Evolutionary conservation across 2,329 filamentous ascomycete genomes (phyloP).

Genomic region (Sclerotinia borealis): DNA sequence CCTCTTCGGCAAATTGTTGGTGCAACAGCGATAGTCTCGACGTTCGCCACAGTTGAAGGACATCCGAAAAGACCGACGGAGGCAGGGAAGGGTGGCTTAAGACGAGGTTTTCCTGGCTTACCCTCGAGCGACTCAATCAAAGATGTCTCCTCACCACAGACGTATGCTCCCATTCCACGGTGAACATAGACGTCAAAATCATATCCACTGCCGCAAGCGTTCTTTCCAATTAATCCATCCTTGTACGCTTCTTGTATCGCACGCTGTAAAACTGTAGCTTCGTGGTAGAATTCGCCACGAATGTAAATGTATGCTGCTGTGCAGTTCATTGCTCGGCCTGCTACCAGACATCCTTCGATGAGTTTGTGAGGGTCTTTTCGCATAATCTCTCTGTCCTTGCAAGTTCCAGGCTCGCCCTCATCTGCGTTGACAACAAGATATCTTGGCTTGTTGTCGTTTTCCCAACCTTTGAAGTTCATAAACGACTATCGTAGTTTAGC

Average conservation of each 20-base stretch:
- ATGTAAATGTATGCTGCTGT: constrained; percentile 99
- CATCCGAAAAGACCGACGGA: constrained; percentile 97
- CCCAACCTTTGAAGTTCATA: constrained; percentile 99
- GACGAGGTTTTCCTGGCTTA: constrained; percentile 95
- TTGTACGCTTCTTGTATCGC: constrained; percentile 98
- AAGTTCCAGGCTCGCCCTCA: constrained; percentile 96
- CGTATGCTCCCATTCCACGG: constrained; percentile 94
- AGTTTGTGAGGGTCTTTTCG: constrained; percentile 99
- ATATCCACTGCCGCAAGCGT: constrained; percentile 93
- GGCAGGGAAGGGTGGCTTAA: constrained; percentile 98
- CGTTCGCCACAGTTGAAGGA: constrained; percentile 95
- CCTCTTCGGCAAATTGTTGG: constrained; percentile 94
- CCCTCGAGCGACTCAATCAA: constrained; percentile 97
- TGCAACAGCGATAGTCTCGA: constrained; percentile 92
- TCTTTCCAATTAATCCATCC: constrained; percentile 93
- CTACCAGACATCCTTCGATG: constrained; percentile 91
- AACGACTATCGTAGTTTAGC: constrained; percentile 62
- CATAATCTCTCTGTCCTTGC: constrained; percentile 99
- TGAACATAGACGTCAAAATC: constrained; percentile 97
- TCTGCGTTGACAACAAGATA: constrained; percentile 98
- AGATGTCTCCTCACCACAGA: constrained; percentile 97
- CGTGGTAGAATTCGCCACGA: constrained; percentile 94
- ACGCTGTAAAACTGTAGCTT: constrained; percentile 85
- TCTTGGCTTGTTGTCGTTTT: constrained; percentile 91
- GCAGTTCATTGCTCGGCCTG: constrained; percentile 97